Conservation (phyloP, 352 stramenopile species). For the Phytopythium sindhum region DNA sequence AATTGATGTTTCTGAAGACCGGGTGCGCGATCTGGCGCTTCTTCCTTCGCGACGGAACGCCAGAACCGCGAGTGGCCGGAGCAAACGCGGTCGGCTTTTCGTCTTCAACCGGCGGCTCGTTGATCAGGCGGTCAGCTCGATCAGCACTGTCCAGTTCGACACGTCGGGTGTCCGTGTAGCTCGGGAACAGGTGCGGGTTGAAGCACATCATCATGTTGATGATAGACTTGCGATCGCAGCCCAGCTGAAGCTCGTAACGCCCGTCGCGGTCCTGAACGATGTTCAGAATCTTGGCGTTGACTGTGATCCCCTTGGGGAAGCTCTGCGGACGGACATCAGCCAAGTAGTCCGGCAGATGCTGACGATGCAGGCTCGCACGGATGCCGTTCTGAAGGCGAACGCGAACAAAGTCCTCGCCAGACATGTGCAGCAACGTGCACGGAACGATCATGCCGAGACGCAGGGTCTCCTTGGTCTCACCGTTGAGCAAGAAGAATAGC, state of each 20-base stretch:
- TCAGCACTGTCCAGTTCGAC: conserved; percentile 66
- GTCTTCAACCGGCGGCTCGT: conserved; percentile 68
- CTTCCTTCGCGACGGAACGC: conserved; percentile 61
- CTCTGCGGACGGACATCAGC: conserved; percentile 46
- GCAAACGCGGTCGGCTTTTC: conserved; percentile 52
- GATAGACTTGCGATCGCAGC: conserved; percentile 70
- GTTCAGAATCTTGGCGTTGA: conserved; percentile 79
- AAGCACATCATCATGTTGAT: conserved; percentile 77
- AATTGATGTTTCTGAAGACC: conserved; percentile 87
- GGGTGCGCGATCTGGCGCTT: conserved; percentile 85
- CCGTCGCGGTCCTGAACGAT: conserved; percentile 73
- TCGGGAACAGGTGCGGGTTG: conserved; percentile 49
- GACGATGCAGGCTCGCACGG: conserved; percentile 69
- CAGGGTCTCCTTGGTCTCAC: conserved; percentile 78
- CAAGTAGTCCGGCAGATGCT: conserved; percentile 80
- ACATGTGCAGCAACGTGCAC: conserved; percentile 82
- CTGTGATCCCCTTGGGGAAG: conserved; percentile 84
- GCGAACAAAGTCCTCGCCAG: conserved; percentile 78
- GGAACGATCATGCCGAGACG: conserved; percentile 84
- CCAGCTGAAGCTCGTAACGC: conserved; percentile 71
- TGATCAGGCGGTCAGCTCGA: conserved; percentile 75
- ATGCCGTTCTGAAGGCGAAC: conserved; percentile 85
- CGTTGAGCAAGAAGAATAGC: conserved; percentile 84
- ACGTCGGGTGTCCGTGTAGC: conserved; percentile 46
- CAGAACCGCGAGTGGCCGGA: conserved; percentile 24